phyloP scores from a whole-genome alignment of 352 stramenopile genomes.

The Phytophthora cryptogea region DNA sequence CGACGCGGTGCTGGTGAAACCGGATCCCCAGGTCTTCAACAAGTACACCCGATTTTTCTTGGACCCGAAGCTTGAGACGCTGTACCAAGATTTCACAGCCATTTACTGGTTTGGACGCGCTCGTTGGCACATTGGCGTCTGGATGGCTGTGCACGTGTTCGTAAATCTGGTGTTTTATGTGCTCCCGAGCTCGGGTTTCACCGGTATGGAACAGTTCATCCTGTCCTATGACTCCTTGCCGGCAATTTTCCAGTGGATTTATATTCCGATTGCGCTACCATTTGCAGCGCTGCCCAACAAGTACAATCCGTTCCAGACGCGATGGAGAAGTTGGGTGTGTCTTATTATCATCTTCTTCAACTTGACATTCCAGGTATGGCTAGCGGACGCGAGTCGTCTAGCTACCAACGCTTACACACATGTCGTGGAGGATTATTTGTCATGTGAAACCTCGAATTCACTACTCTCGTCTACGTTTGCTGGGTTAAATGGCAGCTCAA shows the following conservation, averaged over 20 bases:
- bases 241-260: slow-evolving; percentile 72
- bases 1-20: slow-evolving; percentile 72
- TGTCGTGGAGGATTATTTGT: slow-evolving; percentile 40
- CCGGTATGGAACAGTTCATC: slow-evolving; percentile 74
- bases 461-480: slow-evolving; percentile 27
- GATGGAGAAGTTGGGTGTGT: slow-evolving; percentile 78
- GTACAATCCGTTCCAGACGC: slow-evolving; percentile 73
- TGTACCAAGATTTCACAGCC: slow-evolving; percentile 88
- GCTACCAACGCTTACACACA: slow-evolving; percentile 51
- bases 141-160: slow-evolving; percentile 73
- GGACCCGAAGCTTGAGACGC: slow-evolving; percentile 66
- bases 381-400: slow-evolving; percentile 60
- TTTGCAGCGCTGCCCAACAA: slow-evolving; percentile 73
- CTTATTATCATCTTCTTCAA: slow-evolving; percentile 81
- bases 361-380: slow-evolving; percentile 76
- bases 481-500: slow-evolving; percentile 35
- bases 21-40: slow-evolving; percentile 76
- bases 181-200: slow-evolving; percentile 60
- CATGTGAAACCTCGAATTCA: slow-evolving; percentile 41
- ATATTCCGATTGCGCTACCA: slow-evolving; percentile 69
- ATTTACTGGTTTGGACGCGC: slow-evolving; percentile 83
- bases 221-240: slow-evolving; percentile 45
- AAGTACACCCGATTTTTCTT: slow-evolving; percentile 82
- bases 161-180: slow-evolving; percentile 71
- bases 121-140: slow-evolving; percentile 71